Conservation (phyloP, 495 filamentous ascomycete genomes). For the Glutinoglossum americanum region DNA sequence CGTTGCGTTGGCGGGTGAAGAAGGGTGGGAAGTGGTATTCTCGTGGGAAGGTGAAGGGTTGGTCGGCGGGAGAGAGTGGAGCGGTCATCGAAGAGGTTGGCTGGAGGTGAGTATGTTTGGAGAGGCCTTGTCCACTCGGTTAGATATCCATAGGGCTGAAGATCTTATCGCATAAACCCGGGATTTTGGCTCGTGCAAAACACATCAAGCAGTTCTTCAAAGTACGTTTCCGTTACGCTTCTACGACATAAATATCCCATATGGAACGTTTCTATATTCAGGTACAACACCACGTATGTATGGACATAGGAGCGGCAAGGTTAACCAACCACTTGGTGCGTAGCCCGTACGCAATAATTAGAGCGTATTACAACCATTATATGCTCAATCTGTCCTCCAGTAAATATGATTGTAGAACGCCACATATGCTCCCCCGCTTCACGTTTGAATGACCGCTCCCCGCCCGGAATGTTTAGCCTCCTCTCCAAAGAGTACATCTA, state of each 20-base stretch:
- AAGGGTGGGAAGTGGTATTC: constrained; percentile 33
- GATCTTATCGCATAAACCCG: not conserved
- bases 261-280: too few relatives aligned
- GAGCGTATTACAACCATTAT: not conserved
- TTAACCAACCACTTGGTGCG: not conserved
- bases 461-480: not conserved
- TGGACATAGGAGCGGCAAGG: not conserved
- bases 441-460: not conserved
- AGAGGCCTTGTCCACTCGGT: not conserved
- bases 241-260: too few relatives aligned
- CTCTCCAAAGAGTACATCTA: constrained; percentile 48
- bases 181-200: not conserved
- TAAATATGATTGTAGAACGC: not conserved
- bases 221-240: too few relatives aligned
- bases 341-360: not conserved
- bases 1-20: constrained; percentile 25
- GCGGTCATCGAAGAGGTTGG: not conserved
- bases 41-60: constrained; percentile 18
- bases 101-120: not conserved
- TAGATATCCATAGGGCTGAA: not conserved
- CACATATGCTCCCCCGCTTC: not conserved
- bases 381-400: not conserved
- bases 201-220: too few relatives aligned
- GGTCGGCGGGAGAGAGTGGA: not conserved
- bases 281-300: not conserved